phyloP scores from a whole-genome alignment of 768 basidiomycete genomes.

The Serendipita indica region DNA sequence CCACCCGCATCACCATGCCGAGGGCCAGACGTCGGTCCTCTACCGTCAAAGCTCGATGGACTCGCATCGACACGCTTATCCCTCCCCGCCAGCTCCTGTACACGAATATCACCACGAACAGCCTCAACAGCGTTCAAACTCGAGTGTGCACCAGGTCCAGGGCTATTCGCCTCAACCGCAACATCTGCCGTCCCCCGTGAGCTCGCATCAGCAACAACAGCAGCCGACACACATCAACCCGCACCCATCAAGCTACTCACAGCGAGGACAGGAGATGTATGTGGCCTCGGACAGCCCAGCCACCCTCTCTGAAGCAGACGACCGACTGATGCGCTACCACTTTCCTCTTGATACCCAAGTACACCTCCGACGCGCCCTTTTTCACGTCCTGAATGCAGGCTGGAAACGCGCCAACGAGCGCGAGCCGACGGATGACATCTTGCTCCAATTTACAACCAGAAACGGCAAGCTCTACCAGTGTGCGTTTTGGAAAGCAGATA shows the following conservation, averaged over 20 bases:
- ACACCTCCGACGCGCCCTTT: conserved; percentile 4
- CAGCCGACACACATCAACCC: not conserved
- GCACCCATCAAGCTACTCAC: not conserved
- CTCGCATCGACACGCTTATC: not conserved
- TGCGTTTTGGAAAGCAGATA: not conserved
- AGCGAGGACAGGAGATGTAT: not conserved
- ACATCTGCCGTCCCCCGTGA: not conserved
- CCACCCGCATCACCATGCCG: not conserved
- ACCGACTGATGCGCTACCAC: conserved; percentile 6
- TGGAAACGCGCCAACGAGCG: conserved; percentile 7
- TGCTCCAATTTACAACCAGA: not conserved
- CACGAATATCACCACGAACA: not conserved
- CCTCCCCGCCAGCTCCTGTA: not conserved
- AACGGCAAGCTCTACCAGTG: conserved; percentile 7
- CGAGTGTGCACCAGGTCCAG: not conserved
- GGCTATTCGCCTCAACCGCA: not conserved
- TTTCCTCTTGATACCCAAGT: not conserved
- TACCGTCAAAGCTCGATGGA: not conserved
- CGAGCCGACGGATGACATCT: conserved; percentile 1
- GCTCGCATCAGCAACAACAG: not conserved
- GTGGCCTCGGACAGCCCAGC: not conserved
- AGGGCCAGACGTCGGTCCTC: not conserved
- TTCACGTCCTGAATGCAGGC: not conserved
- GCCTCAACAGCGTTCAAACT: not conserved
- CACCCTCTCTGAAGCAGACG: conserved; percentile 4